These are phyloP conservation scores for Emmonsia crescens DNA, from an alignment of 2,329 filamentous ascomycete genomes.

Conservation along the genomic window DNA sequence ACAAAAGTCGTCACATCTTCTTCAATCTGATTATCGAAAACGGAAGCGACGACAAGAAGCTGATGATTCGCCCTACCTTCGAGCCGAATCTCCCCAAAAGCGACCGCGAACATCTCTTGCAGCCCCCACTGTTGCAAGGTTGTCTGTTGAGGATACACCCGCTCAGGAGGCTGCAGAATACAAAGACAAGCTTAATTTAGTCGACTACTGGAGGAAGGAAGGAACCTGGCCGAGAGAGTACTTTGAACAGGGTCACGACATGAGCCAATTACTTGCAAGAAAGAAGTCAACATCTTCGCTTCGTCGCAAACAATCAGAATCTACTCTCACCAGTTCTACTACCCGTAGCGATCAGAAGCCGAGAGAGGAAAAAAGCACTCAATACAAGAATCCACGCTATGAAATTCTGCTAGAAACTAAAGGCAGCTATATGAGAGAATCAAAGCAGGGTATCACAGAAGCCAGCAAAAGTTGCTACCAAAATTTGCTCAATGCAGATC, in stretches of 20 bases:
- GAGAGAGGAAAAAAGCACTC: constrained; percentile 30
- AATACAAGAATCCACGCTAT: constrained; percentile 30
- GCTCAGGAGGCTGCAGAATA: background rate
- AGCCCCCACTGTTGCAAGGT: too few relatives aligned
- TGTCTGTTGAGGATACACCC: constrained; percentile 5
- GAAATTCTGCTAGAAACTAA: constrained; percentile 29
- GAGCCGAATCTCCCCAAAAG: constrained; percentile 1
- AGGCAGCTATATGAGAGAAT: constrained; percentile 32
- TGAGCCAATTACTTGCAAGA: constrained; percentile 24
- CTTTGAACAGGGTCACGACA: constrained; percentile 17
- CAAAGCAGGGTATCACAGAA: constrained; percentile 20
- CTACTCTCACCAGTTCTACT: constrained; percentile 13
- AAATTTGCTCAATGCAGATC: constrained; percentile 22
- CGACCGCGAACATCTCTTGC: constrained; percentile 2
- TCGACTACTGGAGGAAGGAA: constrained; percentile 19
- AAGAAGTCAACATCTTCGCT: constrained; percentile 21
- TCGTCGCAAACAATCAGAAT: constrained; percentile 21
- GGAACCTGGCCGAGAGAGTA: constrained; percentile 19
- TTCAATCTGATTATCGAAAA: constrained; percentile 11
- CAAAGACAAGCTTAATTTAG: constrained; percentile 8
- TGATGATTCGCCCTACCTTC: too few relatives aligned
- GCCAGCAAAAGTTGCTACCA: constrained; percentile 22
- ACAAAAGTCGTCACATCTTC: background rate
- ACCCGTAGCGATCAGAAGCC: constrained; percentile 32
- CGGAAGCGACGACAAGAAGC: too few relatives aligned